These are phyloP conservation scores for Cryptococcus floricola DNA, from an alignment of 1,284 basidiomycete species.

Conservation along the genomic window DNA sequence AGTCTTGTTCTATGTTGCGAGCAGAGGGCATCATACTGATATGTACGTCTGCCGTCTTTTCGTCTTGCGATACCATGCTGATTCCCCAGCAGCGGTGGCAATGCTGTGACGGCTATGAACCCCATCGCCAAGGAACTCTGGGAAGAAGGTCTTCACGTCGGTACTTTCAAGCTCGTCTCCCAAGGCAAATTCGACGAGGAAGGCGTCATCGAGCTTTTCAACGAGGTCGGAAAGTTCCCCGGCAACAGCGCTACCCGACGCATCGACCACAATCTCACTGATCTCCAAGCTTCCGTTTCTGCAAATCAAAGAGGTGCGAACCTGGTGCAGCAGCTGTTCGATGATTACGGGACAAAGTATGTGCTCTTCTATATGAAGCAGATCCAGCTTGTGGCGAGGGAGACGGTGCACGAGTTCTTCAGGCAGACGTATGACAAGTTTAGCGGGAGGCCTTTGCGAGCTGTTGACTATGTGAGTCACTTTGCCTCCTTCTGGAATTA, in stretches of 20 bases:
- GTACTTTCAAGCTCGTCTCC: constrained; percentile 54
- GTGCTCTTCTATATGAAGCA: constrained; percentile 69
- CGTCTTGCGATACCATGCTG: too few relatives aligned
- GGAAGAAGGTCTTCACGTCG: constrained; percentile 51
- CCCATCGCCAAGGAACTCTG: constrained; percentile 50
- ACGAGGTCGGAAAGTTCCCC: constrained; percentile 78
- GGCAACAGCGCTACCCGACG: constrained; percentile 54
- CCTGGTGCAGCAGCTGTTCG: constrained; percentile 32
- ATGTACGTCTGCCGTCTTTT: constrained; percentile 15
- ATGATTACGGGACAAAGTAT: constrained; percentile 52
- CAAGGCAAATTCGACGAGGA: constrained; percentile 49
- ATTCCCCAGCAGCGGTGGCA: constrained; percentile 6
- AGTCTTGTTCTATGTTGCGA: constrained; percentile 41
- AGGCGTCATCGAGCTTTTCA: constrained; percentile 73
- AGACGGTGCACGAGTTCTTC: constrained; percentile 78
- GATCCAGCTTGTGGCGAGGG: constrained; percentile 85
- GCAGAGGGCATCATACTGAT: constrained; percentile 49
- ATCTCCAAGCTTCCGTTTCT: constrained; percentile 40
- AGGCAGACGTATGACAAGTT: constrained; percentile 43
- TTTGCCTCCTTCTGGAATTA: too few relatives aligned
- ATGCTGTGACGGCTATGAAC: constrained; percentile 51
- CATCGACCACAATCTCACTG: constrained; percentile 28
- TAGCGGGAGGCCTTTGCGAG: constrained; percentile 49
- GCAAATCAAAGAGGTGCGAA: constrained; percentile 34
- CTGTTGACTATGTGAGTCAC: constrained; percentile 23